Evolutionary conservation across 495 filamentous ascomycete species (phyloP), one percentile per base, ranked within the genome.

Genomic region (Penicillium canescens): DNA sequence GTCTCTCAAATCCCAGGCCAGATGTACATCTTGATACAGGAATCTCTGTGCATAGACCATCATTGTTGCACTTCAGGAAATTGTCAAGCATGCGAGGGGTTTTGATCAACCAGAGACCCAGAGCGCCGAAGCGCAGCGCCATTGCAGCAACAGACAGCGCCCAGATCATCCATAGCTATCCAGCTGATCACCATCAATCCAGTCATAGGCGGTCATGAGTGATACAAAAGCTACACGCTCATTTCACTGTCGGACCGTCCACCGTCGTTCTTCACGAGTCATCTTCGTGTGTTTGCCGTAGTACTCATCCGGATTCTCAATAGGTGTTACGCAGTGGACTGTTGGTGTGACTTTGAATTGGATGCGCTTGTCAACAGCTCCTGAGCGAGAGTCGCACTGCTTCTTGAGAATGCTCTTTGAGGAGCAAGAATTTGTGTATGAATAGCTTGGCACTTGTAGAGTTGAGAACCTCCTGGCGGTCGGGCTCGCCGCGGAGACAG

Each of bases 341-440:
- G 72, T 77, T 6, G 79, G 78, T 6, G 73, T 72, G 26, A 66
- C 69, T 21, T 75, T 57, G 62, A 82, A 81, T 36, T 78, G 67
- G 26, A 81, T 74, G 51, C 65, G 68, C 59, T 78, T 82, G 33
- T 67, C 59, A n/a, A 57, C 47, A 36, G 57, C 49, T 13, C 49
- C 58, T 33, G 23, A 44, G 8, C 24, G 57, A 5, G 46, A 44
- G 4, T 50, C 57, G 11, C 65, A 39, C 4, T 67, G 66, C 55
- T 79, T 80, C 69, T 79, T 80, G 52, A 80, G 76, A 50, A 80
- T 79, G 60, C 78, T 77, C 69, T 78, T 81, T 33, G 74, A 67
- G 0, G 71, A 71, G 57, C 77, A 73, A 6, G 75, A 66, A 56
- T 80, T 78, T 50, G 57, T 65, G 60, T 80, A 80, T n/a, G 59